Base-by-base conservation (phyloP, 2,329 filamentous ascomycete species). In the Aureobasidium pullulans region DNA sequence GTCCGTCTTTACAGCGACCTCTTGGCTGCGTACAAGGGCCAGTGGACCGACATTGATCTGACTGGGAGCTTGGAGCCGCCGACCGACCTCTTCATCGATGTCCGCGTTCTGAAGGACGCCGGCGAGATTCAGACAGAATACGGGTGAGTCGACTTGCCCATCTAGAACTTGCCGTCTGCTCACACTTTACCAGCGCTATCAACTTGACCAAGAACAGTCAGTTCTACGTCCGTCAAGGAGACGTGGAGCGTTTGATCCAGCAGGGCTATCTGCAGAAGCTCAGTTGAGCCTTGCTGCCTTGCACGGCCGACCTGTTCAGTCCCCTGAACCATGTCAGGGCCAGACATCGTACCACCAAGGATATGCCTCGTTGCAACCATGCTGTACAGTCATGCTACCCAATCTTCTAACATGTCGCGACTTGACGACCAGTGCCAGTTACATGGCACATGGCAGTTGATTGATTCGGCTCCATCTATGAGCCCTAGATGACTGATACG, bases 81-180 rank as follows among this genome's bases (percentile, higher is more conserved):
- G n/a, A 84, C 85, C 66, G 94, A 99, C 74, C 77, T 99, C 57
- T 99, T 97, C 72, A 96, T 99, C 67, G 94, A 99, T 72, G 94
- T 99, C 37, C 81, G 94, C 48, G 94, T 99, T 50, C 76, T 99
- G 64, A 96, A 94, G 72, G 94, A 99, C 77, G 94, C 93, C 1
- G 94, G 95, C 4, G 94, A 99, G 78, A 96, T 99, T 64, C 93
- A 99, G 76, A 99, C 94, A 0, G 95, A 99, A 79, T 99, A 99
- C 71, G 94, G 94, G 88, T 96, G 80, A 73, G 86, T 78, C 16
- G 34, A 5, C 6, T 6, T 34, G 2, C 10, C 40, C 10, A n/a
- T 23, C 19, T n/a, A 43, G 19, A n/a, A 40, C 9, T 19, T 15
- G 16, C 23, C 9, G 7, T 58, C 29, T 49, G 23, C 60, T 66